A percentile compares a stretch with the other conserved stretches of the same genome.
Evolutionary conservation across 352 stramenopile species (phyloP).

Genomic region (Ophiocytium majus): DNA sequence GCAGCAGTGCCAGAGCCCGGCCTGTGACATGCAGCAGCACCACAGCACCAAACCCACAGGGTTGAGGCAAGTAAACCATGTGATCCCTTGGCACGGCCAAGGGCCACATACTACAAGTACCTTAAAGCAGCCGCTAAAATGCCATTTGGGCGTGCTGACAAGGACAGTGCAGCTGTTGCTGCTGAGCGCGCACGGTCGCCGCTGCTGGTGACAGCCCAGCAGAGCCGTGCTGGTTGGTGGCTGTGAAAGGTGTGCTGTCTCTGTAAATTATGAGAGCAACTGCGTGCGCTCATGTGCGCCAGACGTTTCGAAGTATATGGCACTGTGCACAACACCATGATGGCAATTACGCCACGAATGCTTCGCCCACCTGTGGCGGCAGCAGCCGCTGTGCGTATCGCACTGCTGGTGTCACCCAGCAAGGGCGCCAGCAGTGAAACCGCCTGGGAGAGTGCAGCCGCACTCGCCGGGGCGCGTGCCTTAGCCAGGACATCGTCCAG

Average conservation of each 20-base stretch:
- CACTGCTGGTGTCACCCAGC: not conserved
- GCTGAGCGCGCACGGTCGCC: too few relatives aligned
- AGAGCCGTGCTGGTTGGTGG: too few relatives aligned
- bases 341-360: not conserved
- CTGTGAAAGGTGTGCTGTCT: not conserved
- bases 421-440: not conserved
- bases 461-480: not conserved
- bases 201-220: too few relatives aligned
- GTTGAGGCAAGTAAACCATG: too few relatives aligned
- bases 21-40: not conserved
- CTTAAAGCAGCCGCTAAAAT: too few relatives aligned
- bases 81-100: too few relatives aligned
- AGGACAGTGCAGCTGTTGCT: not conserved
- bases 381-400: not conserved
- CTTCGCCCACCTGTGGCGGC: not conserved
- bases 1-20: not conserved
- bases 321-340: not conserved
- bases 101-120: too few relatives aligned
- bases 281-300: not conserved
- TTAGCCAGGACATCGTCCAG: conserved; percentile 16
- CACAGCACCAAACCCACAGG: not conserved
- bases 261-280: not conserved
- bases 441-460: conserved; percentile 10
- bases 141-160: not conserved
- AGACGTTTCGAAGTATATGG: not conserved